Evolutionary conservation across 2,329 filamentous ascomycete species (phyloP).

Genomic region (Penicillium vulpinum): DNA sequence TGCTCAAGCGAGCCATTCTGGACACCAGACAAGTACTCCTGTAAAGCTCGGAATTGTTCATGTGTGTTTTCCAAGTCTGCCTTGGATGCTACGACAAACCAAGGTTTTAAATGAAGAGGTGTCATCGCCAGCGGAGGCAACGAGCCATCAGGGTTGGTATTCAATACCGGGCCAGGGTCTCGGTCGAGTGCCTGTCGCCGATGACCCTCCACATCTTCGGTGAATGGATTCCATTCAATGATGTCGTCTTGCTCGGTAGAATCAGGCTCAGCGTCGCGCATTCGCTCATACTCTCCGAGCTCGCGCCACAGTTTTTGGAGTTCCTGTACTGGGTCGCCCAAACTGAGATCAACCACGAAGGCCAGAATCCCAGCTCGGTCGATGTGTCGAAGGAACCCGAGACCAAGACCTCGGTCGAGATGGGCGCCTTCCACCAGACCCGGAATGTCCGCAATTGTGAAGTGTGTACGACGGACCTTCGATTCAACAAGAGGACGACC

Average conservation of each 20-base stretch:
- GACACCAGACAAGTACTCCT: constrained; percentile 68
- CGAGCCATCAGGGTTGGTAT: constrained; percentile 15
- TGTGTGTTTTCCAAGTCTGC: constrained; percentile 79
- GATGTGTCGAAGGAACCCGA: constrained; percentile 90
- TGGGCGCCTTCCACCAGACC: constrained; percentile 91
- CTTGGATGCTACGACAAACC: constrained; percentile 95
- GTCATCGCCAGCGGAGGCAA: constrained; percentile 56
- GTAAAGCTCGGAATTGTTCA: constrained; percentile 70
- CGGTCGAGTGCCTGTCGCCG: constrained; percentile 1
- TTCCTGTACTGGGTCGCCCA: constrained; percentile 74
- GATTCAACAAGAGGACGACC: constrained; percentile 65
- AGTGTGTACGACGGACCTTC: constrained; percentile 66
- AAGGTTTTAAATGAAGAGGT: constrained; percentile 90
- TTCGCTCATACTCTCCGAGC: constrained; percentile 81
- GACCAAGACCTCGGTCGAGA: constrained; percentile 83
- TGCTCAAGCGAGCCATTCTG: constrained; percentile 64
- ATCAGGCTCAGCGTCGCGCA: constrained; percentile 70
- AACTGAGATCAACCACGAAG: constrained; percentile 85
- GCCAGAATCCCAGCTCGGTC: constrained; percentile 90
- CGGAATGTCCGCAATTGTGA: constrained; percentile 94
- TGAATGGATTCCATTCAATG: constrained; percentile 50
- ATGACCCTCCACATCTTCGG: constrained; percentile 25
- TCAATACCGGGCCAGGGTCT: constrained; percentile 5
- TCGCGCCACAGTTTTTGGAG: constrained; percentile 86
- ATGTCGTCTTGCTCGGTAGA: constrained; percentile 56